Evolutionary conservation across 2,329 filamentous ascomycete genomes (phyloP).

Genomic region (Penicillium palitans): DNA sequence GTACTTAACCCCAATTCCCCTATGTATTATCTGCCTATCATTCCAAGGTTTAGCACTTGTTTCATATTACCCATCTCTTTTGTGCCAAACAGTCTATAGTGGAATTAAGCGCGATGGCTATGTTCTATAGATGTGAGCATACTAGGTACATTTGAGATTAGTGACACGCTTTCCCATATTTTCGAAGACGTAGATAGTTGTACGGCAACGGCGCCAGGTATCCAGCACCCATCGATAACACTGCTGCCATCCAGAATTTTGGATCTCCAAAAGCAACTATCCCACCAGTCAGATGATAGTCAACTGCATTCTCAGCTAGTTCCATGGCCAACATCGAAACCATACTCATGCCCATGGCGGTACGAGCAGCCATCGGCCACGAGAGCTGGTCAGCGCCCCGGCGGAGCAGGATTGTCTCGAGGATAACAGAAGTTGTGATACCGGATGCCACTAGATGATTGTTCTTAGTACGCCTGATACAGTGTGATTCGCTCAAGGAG

Average conservation of each 20-base stretch:
- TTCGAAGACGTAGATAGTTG: slow-evolving; percentile 53
- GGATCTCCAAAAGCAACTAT: slow-evolving; percentile 50
- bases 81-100: no score
- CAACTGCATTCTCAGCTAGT: slow-evolving; percentile 55
- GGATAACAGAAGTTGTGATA: slow-evolving; percentile 52
- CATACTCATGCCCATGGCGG: slow-evolving; percentile 60
- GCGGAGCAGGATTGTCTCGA: slow-evolving; percentile 55
- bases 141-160: neutral
- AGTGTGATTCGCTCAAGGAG: neutral
- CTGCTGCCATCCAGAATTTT: slow-evolving; percentile 55
- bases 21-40: neutral
- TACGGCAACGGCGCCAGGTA: slow-evolving; percentile 55
- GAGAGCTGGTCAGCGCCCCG: slow-evolving; percentile 51
- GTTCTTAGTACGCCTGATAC: neutral
- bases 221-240: slow-evolving; percentile 27
- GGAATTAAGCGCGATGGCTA: neutral
- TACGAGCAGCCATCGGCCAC: slow-evolving; percentile 51
- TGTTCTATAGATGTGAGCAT: neutral
- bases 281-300: slow-evolving; percentile 57
- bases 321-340: slow-evolving; percentile 63
- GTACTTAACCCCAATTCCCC: neutral
- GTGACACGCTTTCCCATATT: slow-evolving; percentile 46
- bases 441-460: slow-evolving; percentile 52
- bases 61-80: neutral
- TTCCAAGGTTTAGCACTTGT: neutral